Evolutionary conservation across 257 asterid genomes (phyloP).

Genomic region (Vinca minor): DNA sequence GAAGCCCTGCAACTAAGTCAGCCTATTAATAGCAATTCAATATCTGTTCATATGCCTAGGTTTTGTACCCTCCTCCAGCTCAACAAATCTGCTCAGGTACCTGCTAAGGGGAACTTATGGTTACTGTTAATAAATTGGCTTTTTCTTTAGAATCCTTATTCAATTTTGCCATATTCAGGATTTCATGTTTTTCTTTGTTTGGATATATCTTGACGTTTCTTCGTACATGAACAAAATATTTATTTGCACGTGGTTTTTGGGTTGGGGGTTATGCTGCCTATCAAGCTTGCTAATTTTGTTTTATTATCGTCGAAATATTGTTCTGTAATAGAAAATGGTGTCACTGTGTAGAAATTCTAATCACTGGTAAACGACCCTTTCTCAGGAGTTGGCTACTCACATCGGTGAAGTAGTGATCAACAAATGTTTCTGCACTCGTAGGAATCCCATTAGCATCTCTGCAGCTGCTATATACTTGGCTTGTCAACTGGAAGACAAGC

Average conservation of each 20-base stretch:
- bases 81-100: conserved; percentile 99
- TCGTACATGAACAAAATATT: background rate
- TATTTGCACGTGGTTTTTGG: background rate
- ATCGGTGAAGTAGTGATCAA: conserved; percentile 94
- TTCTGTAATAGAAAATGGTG: background rate
- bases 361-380: conserved; percentile 6
- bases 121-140: background rate
- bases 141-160: background rate
- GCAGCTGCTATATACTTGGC: conserved; percentile 97
- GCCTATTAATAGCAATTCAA: conserved; percentile 93
- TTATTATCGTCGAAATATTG: background rate
- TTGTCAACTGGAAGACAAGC: conserved; percentile 93
- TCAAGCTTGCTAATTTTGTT: background rate
- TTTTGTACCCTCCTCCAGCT: conserved; percentile 98
- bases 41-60: conserved; percentile 97
- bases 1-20: conserved; percentile 96
- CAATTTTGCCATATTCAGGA: background rate
- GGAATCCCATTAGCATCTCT: conserved; percentile 96
- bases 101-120: background rate
- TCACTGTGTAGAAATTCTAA: background rate
- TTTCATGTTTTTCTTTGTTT: background rate
- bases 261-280: background rate
- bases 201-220: background rate
- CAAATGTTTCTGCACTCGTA: conserved; percentile 93
- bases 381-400: conserved; percentile 95